phyloP scores from a whole-genome alignment of 441 rosid genomes.

The Syzygium malaccense region DNA sequence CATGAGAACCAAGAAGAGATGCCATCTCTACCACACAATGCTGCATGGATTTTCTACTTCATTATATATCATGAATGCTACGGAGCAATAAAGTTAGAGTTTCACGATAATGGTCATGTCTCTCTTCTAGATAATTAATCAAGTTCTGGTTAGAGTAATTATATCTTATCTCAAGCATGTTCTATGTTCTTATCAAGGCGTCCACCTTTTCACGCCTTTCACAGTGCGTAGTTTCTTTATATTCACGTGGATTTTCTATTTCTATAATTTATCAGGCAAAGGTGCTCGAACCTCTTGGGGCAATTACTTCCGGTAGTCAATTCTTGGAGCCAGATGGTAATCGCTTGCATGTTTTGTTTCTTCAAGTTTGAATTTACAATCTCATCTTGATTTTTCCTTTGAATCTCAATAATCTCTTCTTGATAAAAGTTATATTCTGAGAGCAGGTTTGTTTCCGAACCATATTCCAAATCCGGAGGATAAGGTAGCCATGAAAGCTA shows the following conservation, averaged over 20 bases:
- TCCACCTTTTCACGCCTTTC: background rate
- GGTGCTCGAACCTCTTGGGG: constrained; percentile 97
- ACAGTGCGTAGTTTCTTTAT: background rate
- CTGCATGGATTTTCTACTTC: background rate
- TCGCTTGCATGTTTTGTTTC: background rate
- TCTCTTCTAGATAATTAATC: background rate
- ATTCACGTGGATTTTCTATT: background rate
- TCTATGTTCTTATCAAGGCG: background rate
- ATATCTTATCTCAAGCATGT: background rate
- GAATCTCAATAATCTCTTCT: background rate
- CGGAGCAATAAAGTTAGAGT: background rate
- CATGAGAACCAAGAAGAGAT: background rate
- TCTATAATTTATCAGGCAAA: constrained; percentile 45
- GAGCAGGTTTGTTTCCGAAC: constrained; percentile 86
- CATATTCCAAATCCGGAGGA: constrained; percentile 99
- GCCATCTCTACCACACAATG: background rate
- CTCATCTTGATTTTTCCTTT: background rate
- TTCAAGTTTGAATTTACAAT: background rate
- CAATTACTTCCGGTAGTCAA: constrained; percentile 87
- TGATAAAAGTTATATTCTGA: constrained; percentile 5
- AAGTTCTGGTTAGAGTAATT: background rate
- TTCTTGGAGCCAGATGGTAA: constrained; percentile 98
- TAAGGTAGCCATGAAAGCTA: constrained; percentile 89
- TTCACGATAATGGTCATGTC: background rate
- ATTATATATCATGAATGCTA: background rate